Percentiles rank a stretch among this genome's conserved stretches.
phyloP scores from a whole-genome alignment of 768 basidiomycete species.

The Mycena polygramma region DNA sequence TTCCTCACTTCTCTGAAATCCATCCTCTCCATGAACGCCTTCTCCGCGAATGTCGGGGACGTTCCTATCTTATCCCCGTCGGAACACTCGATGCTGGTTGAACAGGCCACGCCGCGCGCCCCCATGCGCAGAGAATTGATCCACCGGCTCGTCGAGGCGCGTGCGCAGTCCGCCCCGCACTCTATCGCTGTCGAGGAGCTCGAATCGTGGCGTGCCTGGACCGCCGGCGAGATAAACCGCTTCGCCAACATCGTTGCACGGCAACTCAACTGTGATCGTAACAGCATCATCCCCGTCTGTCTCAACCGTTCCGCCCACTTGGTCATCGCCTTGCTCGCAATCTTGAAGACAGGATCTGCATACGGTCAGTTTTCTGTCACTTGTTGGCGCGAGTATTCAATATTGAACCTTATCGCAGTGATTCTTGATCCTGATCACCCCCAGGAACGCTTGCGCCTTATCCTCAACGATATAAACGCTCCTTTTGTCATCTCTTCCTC shows the following conservation, averaged over 20 bases:
- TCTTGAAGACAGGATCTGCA: conserved; percentile 8
- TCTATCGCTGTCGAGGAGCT: background rate
- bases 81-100: background rate
- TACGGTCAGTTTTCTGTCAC: background rate
- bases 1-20: background rate
- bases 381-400: background rate
- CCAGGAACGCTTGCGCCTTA: background rate
- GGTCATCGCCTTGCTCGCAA: conserved; percentile 1
- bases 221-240: background rate
- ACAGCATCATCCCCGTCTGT: background rate
- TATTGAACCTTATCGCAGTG: background rate
- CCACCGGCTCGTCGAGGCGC: background rate
- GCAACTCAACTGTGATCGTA: background rate
- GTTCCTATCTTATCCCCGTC: background rate
- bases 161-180: background rate
- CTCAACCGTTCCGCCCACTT: background rate
- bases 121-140: background rate
- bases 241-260: conserved; percentile 5
- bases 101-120: background rate
- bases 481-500: background rate
- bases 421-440: background rate
- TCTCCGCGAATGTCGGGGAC: background rate
- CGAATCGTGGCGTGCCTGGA: background rate
- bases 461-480: background rate
- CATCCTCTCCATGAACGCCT: background rate